phyloP scores from a whole-genome alignment of 2,329 filamentous ascomycete species.

The Mycosphaerelloides madeirae region DNA sequence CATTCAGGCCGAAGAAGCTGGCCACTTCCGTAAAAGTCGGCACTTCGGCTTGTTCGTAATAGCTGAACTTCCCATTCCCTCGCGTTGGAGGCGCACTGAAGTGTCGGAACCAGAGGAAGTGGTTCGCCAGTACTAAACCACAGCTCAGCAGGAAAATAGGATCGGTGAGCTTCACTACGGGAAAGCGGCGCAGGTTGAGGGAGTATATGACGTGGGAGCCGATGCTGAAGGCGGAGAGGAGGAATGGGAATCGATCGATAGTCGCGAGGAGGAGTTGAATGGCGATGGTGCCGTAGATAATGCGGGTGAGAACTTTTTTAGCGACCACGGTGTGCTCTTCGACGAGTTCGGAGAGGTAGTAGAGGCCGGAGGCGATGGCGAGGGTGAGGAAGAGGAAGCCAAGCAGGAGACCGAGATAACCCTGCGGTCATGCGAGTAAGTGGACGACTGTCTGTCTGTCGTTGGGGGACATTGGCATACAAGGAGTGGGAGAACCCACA shows the following conservation, averaged over 20 bases:
- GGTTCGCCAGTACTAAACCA: slow-evolving; percentile 78
- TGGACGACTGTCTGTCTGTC: neutral
- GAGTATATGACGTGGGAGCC: slow-evolving; percentile 79
- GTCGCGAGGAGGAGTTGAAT: slow-evolving; percentile 70
- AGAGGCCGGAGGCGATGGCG: slow-evolving; percentile 94
- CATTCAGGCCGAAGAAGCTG: slow-evolving; percentile 90
- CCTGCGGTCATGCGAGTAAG: slow-evolving; percentile 35
- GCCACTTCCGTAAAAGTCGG: slow-evolving; percentile 92
- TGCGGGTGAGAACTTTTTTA: slow-evolving; percentile 74
- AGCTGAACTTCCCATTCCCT: slow-evolving; percentile 50
- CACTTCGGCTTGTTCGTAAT: slow-evolving; percentile 43
- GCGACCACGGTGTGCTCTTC: slow-evolving; percentile 95
- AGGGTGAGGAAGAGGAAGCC: slow-evolving; percentile 93
- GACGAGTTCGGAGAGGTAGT: slow-evolving; percentile 96
- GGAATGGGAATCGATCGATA: slow-evolving; percentile 79
- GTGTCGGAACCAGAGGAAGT: slow-evolving; percentile 93
- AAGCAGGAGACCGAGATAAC: slow-evolving; percentile 78
- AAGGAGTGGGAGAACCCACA: slow-evolving; percentile 94
- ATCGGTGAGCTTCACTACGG: slow-evolving; percentile 78
- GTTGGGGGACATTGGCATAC: slow-evolving; percentile 21
- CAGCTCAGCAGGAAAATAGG: slow-evolving; percentile 83
- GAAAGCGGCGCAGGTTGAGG: slow-evolving; percentile 74
- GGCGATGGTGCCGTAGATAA: slow-evolving; percentile 78
- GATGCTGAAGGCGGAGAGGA: slow-evolving; percentile 69
- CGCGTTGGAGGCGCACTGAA: slow-evolving; percentile 60